Conservation (phyloP, 2,329 filamentous ascomycete species). For the Penicillium sp. region DNA sequence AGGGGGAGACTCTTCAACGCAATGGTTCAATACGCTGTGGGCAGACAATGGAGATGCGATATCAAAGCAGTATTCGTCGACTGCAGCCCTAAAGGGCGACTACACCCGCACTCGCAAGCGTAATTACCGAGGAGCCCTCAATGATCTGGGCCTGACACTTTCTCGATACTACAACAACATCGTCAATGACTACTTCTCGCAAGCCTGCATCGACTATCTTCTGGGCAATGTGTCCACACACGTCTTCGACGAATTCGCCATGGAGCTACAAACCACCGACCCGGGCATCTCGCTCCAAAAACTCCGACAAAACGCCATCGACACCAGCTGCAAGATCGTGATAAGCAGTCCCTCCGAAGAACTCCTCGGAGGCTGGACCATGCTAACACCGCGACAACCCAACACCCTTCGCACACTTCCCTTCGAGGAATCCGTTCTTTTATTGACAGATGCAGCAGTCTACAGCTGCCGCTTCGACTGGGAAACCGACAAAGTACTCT, state of each 20-base stretch:
- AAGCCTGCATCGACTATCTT: slow-evolving; percentile 90
- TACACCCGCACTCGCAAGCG: slow-evolving; percentile 88
- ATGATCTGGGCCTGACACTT: slow-evolving; percentile 83
- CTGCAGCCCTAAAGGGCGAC: slow-evolving; percentile 91
- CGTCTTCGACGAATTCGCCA: slow-evolving; percentile 91
- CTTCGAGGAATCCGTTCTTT: slow-evolving; percentile 81
- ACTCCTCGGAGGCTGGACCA: slow-evolving; percentile 81
- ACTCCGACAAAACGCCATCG: slow-evolving; percentile 82
- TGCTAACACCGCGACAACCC: slow-evolving; percentile 68
- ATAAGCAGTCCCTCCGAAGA: slow-evolving; percentile 79
- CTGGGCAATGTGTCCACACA: slow-evolving; percentile 78
- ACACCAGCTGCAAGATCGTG: slow-evolving; percentile 79
- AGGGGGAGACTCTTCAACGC: slow-evolving; percentile 69
- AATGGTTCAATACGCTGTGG: slow-evolving; percentile 96
- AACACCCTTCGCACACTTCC: slow-evolving; percentile 66
- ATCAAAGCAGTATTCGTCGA: slow-evolving; percentile 92
- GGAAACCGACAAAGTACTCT: slow-evolving; percentile 88
- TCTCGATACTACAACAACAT: slow-evolving; percentile 75
- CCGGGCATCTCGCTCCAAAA: slow-evolving; percentile 81
- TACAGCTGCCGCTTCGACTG: slow-evolving; percentile 93
- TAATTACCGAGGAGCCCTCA: slow-evolving; percentile 83
- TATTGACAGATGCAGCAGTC: slow-evolving; percentile 77
- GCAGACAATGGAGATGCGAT: slow-evolving; percentile 96
- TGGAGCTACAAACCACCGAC: slow-evolving; percentile 87
- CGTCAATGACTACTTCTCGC: slow-evolving; percentile 95